Conservation (phyloP, 2,329 filamentous ascomycete genomes). For the Raffaelea ambrosiae region DNA sequence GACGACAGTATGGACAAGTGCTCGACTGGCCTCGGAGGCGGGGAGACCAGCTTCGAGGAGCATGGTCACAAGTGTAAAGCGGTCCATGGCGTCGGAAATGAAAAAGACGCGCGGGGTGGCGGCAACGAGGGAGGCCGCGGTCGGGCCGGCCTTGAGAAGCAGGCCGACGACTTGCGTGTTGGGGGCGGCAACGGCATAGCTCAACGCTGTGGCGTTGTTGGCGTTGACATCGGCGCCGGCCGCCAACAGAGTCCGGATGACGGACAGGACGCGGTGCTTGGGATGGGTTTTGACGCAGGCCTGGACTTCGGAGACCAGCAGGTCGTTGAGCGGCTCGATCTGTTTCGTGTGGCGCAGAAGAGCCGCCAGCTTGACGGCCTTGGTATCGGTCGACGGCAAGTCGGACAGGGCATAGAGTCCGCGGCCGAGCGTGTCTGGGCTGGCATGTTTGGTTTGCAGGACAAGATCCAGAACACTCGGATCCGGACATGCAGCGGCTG, state of each 20-base stretch:
- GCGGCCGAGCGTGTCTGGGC: constrained; percentile 30
- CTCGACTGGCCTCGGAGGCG: constrained; percentile 38
- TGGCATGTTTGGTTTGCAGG: constrained; percentile 36
- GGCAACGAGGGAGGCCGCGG: constrained; percentile 32
- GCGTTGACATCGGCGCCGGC: constrained; percentile 48
- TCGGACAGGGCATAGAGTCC: constrained; percentile 34
- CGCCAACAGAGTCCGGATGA: constrained; percentile 37
- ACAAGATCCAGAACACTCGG: constrained; percentile 39
- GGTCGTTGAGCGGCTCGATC: constrained; percentile 32
- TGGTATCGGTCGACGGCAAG: constrained; percentile 33
- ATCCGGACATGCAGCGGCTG: constrained; percentile 33
- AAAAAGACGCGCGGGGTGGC: constrained; percentile 45
- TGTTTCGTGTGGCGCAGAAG: constrained; percentile 35
- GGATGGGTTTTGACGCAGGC: constrained; percentile 28
- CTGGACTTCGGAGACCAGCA: constrained; percentile 44
- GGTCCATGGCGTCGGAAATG: constrained; percentile 41
- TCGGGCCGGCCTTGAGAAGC: constrained; percentile 34
- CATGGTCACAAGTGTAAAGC: constrained; percentile 39
- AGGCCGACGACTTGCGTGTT: constrained; percentile 38
- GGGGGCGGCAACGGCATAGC: constrained; percentile 38
- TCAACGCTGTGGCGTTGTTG: constrained; percentile 41
- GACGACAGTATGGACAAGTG: constrained; percentile 41
- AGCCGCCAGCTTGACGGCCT: constrained; percentile 39
- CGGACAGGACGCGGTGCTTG: constrained; percentile 30
- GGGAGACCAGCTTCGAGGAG: constrained; percentile 42